Evolutionary conservation across 306 rosid species (phyloP).

Genomic region (Chamaecrista fasciculata): DNA sequence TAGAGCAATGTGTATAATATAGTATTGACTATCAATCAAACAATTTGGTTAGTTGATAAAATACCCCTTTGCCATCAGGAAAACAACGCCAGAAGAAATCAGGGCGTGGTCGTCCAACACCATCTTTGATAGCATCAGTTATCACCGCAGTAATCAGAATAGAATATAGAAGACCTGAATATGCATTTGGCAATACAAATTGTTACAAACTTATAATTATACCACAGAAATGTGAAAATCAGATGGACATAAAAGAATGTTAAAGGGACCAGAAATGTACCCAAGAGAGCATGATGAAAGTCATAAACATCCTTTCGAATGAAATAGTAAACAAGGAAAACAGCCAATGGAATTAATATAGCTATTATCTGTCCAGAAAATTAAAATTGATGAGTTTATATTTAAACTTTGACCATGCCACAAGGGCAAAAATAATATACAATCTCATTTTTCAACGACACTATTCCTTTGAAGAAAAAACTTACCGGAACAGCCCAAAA

Average conservation of each 20-base stretch:
- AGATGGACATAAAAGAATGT: background rate
- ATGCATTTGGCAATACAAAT: conserved; percentile 23
- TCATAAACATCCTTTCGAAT: conserved; percentile 79
- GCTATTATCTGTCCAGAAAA: conserved; percentile 63
- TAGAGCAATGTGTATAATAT: conserved; percentile 18
- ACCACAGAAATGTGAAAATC: conserved; percentile 7
- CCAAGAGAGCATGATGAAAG: conserved; percentile 83
- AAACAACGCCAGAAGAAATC: conserved; percentile 99
- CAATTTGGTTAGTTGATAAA: conserved; percentile 6
- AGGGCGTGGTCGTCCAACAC: conserved; percentile 92
- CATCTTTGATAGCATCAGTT: conserved; percentile 93
- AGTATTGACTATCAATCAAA: conserved; percentile 2
- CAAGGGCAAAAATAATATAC: conserved; percentile 12
- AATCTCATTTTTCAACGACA: conserved; percentile 10
- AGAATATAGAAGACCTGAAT: conserved; percentile 81
- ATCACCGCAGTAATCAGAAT: conserved; percentile 75
- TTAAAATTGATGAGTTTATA: conserved; percentile 21
- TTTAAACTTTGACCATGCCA: background rate
- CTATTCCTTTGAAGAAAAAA: conserved; percentile 14
- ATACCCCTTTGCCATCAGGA: conserved; percentile 80
- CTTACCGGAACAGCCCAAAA: conserved; percentile 92
- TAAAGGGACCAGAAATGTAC: conserved; percentile 40
- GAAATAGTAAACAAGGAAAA: conserved; percentile 61
- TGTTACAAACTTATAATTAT: background rate
- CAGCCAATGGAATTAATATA: conserved; percentile 55